Conservation (phyloP, 164 flowering plant species). For the Piper longum region DNA sequence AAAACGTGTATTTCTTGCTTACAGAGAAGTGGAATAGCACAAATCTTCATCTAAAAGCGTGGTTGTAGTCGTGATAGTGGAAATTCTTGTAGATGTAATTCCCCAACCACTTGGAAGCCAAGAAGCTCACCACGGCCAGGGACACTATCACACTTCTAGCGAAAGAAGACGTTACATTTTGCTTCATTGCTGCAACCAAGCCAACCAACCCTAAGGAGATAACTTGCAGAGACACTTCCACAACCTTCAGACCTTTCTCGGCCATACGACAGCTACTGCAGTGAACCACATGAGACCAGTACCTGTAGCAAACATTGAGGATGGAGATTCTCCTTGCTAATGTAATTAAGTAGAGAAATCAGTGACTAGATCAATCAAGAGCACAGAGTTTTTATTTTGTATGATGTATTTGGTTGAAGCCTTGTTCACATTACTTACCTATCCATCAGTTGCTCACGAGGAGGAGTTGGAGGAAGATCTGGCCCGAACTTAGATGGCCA, state of each 20-base stretch:
- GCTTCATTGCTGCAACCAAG: slow-evolving; percentile 44
- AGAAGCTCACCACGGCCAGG: slow-evolving; percentile 7
- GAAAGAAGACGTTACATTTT: slow-evolving; percentile 20
- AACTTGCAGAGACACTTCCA: slow-evolving; percentile 46
- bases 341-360: no score
- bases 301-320: slow-evolving; percentile 29
- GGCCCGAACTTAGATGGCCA: slow-evolving; percentile 48
- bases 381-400: not conserved
- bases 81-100: slow-evolving; percentile 58
- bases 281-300: slow-evolving; percentile 75
- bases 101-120: slow-evolving; percentile 59
- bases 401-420: not conserved
- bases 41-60: slow-evolving; percentile 11
- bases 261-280: slow-evolving; percentile 72
- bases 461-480: slow-evolving; percentile 63
- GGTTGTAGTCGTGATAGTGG: slow-evolving; percentile 63
- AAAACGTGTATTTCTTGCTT: no score
- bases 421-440: slow-evolving; percentile 25
- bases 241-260: slow-evolving; percentile 35
- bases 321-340: no score
- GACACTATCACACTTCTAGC: slow-evolving; percentile 29
- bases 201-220: slow-evolving; percentile 45
- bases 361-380: not conserved
- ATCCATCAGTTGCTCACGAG: slow-evolving; percentile 71
- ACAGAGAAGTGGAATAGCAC: not conserved